Evolutionary conservation across 2,329 filamentous ascomycete genomes (phyloP).

Genomic region (Coniochaeta pulveracea): DNA sequence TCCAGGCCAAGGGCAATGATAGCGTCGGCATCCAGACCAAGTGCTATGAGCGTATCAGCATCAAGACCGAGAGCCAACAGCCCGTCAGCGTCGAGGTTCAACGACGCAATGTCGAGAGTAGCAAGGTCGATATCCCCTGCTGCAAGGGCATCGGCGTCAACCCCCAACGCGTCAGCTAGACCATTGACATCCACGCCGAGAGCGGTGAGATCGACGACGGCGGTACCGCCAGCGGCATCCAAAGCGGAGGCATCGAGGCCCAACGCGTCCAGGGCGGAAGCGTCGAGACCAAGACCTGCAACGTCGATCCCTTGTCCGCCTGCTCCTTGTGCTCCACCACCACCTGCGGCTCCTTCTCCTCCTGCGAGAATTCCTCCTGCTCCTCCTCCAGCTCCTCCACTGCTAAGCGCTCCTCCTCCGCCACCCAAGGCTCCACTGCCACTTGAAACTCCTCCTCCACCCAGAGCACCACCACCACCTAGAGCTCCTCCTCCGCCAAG

Average conservation of each 20-base stretch:
- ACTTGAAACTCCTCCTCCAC: background rate
- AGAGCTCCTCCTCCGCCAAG: background rate
- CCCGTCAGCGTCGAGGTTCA: too few species aligned
- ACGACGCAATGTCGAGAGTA: too few species aligned
- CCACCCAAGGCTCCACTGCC: background rate
- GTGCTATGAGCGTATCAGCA: too few species aligned
- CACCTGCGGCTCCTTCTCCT: background rate
- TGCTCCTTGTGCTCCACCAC: background rate
- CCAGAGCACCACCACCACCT: background rate
- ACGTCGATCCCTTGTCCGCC: background rate
- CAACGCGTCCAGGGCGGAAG: background rate
- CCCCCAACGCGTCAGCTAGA: background rate
- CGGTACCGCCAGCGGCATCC: background rate
- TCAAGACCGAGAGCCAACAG: too few species aligned
- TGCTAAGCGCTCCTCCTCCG: background rate
- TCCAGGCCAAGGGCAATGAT: background rate
- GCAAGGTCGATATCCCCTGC: conserved; percentile 2
- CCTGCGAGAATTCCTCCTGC: background rate
- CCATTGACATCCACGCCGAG: background rate
- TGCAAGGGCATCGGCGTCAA: background rate
- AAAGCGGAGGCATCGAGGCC: background rate
- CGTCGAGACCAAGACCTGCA: background rate
- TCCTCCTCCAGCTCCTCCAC: background rate
- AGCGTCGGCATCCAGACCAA: background rate
- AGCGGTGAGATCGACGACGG: background rate